A percentile compares a stretch with the other conserved stretches of the same genome.
These are phyloP conservation scores for Themeda triandra DNA, from an alignment of 176 grass and related monocot species.

Conservation along the genomic window DNA sequence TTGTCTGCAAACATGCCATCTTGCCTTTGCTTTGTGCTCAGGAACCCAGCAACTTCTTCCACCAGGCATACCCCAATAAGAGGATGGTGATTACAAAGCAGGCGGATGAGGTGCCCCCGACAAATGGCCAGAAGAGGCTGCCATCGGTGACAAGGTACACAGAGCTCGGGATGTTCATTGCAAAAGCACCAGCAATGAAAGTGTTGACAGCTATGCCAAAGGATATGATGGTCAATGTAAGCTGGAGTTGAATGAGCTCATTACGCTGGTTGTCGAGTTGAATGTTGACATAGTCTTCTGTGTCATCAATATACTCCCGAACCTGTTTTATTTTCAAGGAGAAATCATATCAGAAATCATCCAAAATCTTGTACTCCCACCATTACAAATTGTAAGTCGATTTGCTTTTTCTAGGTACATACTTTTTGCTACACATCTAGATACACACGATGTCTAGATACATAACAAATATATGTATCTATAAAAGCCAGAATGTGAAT, in stretches of 20 bases:
- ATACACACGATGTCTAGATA: too few relatives aligned
- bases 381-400: too few relatives aligned
- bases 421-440: too few relatives aligned
- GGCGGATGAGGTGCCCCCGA: neutral
- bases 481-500: too few relatives aligned
- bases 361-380: too few relatives aligned
- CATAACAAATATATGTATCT: too few relatives aligned
- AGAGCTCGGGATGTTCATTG: slow-evolving; percentile 38
- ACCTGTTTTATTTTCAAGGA: neutral
- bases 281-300: neutral
- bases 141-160: neutral
- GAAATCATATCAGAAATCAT: neutral
- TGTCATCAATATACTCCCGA: neutral
- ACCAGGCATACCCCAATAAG: slow-evolving; percentile 5
- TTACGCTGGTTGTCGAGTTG: neutral
- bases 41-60: slow-evolving; percentile 84
- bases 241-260: neutral
- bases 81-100: slow-evolving; percentile 9
- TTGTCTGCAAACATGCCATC: neutral
- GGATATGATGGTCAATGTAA: slow-evolving; percentile 71
- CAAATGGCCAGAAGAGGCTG: neutral
- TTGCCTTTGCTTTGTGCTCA: slow-evolving; percentile 27
- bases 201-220: slow-evolving; percentile 34
- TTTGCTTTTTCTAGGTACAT: too few relatives aligned
- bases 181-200: slow-evolving; percentile 36